These are phyloP conservation scores for Didymellaceae sp. DNA, from an alignment of 2,329 filamentous ascomycete genomes.

Conservation along the genomic window DNA sequence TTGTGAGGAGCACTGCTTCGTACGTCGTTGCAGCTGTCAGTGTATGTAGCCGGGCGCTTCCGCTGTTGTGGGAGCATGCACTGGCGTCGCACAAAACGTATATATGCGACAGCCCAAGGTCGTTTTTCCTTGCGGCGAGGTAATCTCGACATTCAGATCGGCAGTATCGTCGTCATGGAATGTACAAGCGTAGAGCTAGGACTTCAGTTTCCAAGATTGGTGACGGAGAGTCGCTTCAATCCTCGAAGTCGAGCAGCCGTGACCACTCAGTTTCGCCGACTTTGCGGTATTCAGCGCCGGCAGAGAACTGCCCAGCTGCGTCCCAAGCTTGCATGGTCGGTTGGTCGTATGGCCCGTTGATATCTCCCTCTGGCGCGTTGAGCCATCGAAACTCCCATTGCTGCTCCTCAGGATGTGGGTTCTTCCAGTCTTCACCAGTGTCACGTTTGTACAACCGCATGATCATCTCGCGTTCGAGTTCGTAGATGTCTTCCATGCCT, in stretches of 20 bases:
- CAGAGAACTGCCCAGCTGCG: constrained; percentile 89
- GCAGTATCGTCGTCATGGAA: background rate
- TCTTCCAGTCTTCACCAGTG: constrained; percentile 84
- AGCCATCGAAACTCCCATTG: constrained; percentile 95
- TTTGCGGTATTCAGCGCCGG: constrained; percentile 71
- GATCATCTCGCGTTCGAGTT: constrained; percentile 82
- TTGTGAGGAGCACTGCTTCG: constrained; percentile 7
- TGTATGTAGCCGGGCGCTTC: constrained; percentile 15
- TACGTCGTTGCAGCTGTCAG: constrained; percentile 12
- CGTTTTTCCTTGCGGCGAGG: background rate
- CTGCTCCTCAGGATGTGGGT: constrained; percentile 51
- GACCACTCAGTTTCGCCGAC: constrained; percentile 54
- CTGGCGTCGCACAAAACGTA: constrained; percentile 11
- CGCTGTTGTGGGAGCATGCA: constrained; percentile 9
- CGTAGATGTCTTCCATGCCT: constrained; percentile 89
- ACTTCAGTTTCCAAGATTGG: background rate
- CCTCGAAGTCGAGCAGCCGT: constrained; percentile 45
- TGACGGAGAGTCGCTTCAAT: constrained; percentile 4
- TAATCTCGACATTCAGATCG: constrained; percentile 1
- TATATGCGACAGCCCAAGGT: background rate
- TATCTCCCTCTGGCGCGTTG: constrained; percentile 79
- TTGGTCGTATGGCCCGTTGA: constrained; percentile 87
- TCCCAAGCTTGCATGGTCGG: constrained; percentile 90
- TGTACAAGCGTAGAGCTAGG: background rate
- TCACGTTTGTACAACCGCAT: constrained; percentile 83